These are phyloP conservation scores for Aspergillus terreus DNA, from an alignment of 2,329 filamentous ascomycete genomes.

Conservation along the genomic window DNA sequence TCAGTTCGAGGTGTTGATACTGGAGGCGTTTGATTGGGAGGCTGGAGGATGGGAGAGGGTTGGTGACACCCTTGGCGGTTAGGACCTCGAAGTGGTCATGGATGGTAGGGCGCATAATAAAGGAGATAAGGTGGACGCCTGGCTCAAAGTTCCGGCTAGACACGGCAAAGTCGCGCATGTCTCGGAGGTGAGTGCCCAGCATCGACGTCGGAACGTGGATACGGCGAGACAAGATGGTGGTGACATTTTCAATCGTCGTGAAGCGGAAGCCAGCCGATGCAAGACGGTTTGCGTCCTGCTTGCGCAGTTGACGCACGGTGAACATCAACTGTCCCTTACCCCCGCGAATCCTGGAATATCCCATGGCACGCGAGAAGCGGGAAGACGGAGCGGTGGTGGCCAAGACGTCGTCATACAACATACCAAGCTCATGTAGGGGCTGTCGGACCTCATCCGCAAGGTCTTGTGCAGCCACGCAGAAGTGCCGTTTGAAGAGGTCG, in stretches of 20 bases:
- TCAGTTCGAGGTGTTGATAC: constrained; percentile 53
- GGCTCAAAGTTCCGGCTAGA: constrained; percentile 27
- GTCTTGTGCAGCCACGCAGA: constrained; percentile 73
- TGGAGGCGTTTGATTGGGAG: constrained; percentile 54
- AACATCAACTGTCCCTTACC: constrained; percentile 79
- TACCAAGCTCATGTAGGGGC: constrained; percentile 61
- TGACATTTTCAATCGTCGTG: constrained; percentile 64
- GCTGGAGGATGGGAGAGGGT: constrained; percentile 59
- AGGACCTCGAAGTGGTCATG: constrained; percentile 61
- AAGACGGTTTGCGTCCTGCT: constrained; percentile 60
- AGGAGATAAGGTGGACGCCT: constrained; percentile 42
- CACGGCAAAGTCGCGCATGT: constrained; percentile 58
- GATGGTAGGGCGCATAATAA: constrained; percentile 47
- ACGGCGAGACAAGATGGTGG: constrained; percentile 63
- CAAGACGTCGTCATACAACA: constrained; percentile 72
- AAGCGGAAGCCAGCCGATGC: constrained; percentile 76
- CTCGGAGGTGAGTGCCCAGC: constrained; percentile 59
- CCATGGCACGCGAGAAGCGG: constrained; percentile 24
- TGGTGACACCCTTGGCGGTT: constrained; percentile 53
- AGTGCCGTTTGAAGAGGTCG: constrained; percentile 74
- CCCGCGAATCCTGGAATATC: constrained; percentile 23
- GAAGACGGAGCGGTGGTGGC: constrained; percentile 53
- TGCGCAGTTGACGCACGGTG: constrained; percentile 62
- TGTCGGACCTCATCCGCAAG: constrained; percentile 66
- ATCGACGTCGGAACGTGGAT: constrained; percentile 68